phyloP scores from a whole-genome alignment of 352 stramenopile genomes.

The Pythium graminicola region DNA sequence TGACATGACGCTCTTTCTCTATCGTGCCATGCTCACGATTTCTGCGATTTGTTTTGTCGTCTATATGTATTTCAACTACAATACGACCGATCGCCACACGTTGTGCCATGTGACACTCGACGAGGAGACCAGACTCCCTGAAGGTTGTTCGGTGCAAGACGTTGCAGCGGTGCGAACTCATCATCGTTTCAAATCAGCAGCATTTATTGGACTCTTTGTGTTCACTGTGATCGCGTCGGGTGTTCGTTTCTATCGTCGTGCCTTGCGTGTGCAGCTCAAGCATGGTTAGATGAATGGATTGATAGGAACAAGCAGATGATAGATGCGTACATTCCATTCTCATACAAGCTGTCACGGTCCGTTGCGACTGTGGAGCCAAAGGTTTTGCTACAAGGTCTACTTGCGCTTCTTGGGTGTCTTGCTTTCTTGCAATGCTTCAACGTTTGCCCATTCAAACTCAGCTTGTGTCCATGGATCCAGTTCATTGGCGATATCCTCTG shows the following conservation, averaged over 20 bases:
- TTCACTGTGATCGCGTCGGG: constrained; percentile 59
- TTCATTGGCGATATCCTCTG: constrained; percentile 29
- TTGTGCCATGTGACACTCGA: constrained; percentile 21
- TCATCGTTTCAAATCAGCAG: constrained; percentile 44
- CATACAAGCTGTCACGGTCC: not conserved
- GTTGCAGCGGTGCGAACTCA: constrained; percentile 34
- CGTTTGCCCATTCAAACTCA: constrained; percentile 58
- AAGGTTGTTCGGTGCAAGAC: constrained; percentile 42
- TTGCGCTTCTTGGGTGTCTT: constrained; percentile 22
- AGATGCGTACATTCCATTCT: constrained; percentile 2
- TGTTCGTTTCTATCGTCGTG: constrained; percentile 58
- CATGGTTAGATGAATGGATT: constrained; percentile 27
- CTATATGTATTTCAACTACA: constrained; percentile 53
- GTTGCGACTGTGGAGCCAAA: too few relatives aligned
- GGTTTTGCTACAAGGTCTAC: not conserved
- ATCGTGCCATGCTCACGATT: constrained; percentile 49
- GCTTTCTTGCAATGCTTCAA: constrained; percentile 51
- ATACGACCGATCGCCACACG: constrained; percentile 34
- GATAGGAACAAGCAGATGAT: not conserved
- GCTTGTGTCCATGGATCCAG: constrained; percentile 58
- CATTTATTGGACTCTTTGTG: constrained; percentile 43
- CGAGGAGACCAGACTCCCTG: constrained; percentile 16
- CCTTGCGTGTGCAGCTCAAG: constrained; percentile 59
- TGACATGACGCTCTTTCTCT: constrained; percentile 53
- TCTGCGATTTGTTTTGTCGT: constrained; percentile 54